These are phyloP conservation scores for Globisporangium rhizosaccharum DNA, from an alignment of 352 stramenopile genomes.

Conservation along the genomic window DNA sequence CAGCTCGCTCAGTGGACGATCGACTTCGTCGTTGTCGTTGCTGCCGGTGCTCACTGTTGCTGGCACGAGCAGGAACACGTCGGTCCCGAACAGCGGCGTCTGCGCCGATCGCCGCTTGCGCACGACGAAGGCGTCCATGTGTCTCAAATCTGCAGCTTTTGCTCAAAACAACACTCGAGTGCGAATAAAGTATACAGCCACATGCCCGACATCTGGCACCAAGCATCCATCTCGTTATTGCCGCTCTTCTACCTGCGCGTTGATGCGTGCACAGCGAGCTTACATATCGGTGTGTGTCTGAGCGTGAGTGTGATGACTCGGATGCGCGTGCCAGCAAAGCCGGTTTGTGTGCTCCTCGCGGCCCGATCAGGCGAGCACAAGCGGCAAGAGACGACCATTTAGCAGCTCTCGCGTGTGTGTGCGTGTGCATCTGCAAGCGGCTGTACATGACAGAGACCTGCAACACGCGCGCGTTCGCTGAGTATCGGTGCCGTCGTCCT, in stretches of 20 bases:
- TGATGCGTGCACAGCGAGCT: neutral
- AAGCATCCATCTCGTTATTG: neutral
- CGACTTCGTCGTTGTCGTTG: neutral
- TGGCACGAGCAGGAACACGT: conserved; percentile 24
- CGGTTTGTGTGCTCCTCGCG: no score
- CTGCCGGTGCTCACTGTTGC: neutral
- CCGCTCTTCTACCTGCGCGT: neutral
- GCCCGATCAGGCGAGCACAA: neutral
- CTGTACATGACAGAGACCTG: neutral
- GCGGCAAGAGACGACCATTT: neutral
- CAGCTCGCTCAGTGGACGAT: conserved; percentile 11
- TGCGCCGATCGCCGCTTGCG: conserved; percentile 17
- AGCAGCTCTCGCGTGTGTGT: neutral
- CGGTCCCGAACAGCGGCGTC: conserved; percentile 29
- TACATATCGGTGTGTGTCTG: neutral
- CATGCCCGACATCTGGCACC: neutral
- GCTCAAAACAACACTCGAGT: neutral
- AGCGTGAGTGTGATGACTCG: neutral
- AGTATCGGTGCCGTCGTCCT: neutral
- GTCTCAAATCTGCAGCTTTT: neutral
- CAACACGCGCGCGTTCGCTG: neutral
- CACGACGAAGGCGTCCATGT: conserved; percentile 62
- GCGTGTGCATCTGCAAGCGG: neutral
- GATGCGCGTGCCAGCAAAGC: neutral
- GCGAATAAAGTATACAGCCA: neutral